Conservation (phyloP, 371 early-diverging fungal genomes). For the Mucor plumbeus region DNA sequence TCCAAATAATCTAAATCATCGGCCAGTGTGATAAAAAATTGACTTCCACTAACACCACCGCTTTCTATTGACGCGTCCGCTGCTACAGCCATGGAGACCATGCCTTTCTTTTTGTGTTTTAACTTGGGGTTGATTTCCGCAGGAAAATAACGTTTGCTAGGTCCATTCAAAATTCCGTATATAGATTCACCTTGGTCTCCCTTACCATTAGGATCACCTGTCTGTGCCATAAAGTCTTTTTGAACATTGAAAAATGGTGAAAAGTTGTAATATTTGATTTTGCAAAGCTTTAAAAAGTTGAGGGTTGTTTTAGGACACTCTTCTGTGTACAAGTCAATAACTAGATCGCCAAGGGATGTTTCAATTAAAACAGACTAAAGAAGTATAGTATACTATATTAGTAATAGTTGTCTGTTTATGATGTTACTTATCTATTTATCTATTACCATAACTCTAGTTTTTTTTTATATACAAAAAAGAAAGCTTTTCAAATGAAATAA, state of each 20-base stretch:
- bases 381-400: not conserved
- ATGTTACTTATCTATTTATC: not conserved
- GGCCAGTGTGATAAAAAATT: constrained; percentile 96
- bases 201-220: constrained; percentile 86
- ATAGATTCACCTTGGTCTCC: constrained; percentile 85
- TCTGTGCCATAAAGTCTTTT: constrained; percentile 87
- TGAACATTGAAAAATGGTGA: constrained; percentile 87
- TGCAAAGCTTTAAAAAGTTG: constrained; percentile 95
- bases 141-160: constrained; percentile 67
- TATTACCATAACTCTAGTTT: not conserved
- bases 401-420: not conserved
- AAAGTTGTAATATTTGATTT: constrained; percentile 94
- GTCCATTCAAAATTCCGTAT: constrained; percentile 64
- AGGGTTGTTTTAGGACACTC: constrained; percentile 77
- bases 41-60: constrained; percentile 77
- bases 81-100: constrained; percentile 86
- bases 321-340: constrained; percentile 87
- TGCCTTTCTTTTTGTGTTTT: constrained; percentile 85
- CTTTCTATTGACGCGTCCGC: constrained; percentile 45
- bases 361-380: constrained; percentile 78
- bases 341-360: constrained; percentile 93
- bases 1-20: constrained; percentile 91
- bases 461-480: not conserved
- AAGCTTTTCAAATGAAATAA: not conserved
- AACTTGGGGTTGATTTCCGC: constrained; percentile 87